phyloP scores from a whole-genome alignment of 495 filamentous ascomycete genomes.

The Pyrenula massariospora region DNA sequence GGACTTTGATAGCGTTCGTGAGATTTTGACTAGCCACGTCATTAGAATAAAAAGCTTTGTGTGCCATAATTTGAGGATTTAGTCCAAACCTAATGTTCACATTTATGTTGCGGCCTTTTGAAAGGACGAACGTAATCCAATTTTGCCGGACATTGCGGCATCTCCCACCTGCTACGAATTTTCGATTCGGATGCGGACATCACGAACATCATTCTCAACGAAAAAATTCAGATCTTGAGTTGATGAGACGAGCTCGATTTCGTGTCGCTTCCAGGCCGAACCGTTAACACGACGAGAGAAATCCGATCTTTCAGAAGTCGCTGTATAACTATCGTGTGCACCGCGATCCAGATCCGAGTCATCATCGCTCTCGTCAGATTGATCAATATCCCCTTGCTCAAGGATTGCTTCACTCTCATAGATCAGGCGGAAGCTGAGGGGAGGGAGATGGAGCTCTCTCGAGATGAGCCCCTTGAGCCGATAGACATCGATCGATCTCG shows the following conservation, averaged over 20 bases:
- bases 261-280: conserved; percentile 48
- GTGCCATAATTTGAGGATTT: too few species aligned
- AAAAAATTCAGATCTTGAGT: conserved; percentile 72
- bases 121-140: too few species aligned
- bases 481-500: conserved; percentile 68
- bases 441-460: conserved; percentile 51
- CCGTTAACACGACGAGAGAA: conserved; percentile 18
- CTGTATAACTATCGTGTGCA: conserved; percentile 6
- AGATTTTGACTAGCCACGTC: too few species aligned
- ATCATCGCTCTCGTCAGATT: conserved; percentile 46
- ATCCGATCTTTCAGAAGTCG: conserved; percentile 1
- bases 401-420: conserved; percentile 80
- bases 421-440: conserved; percentile 52
- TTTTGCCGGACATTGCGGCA: too few species aligned
- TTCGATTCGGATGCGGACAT: conserved; percentile 61
- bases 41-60: too few species aligned
- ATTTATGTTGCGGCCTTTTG: too few species aligned
- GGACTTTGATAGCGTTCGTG: too few species aligned
- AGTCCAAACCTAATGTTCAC: too few species aligned
- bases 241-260: conserved; percentile 72
- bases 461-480: conserved; percentile 67
- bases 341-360: conserved; percentile 26
- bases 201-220: conserved; percentile 50
- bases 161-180: background rate
- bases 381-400: conserved; percentile 37